Conservation (phyloP, 768 basidiomycete genomes). For the Russula sp. region DNA sequence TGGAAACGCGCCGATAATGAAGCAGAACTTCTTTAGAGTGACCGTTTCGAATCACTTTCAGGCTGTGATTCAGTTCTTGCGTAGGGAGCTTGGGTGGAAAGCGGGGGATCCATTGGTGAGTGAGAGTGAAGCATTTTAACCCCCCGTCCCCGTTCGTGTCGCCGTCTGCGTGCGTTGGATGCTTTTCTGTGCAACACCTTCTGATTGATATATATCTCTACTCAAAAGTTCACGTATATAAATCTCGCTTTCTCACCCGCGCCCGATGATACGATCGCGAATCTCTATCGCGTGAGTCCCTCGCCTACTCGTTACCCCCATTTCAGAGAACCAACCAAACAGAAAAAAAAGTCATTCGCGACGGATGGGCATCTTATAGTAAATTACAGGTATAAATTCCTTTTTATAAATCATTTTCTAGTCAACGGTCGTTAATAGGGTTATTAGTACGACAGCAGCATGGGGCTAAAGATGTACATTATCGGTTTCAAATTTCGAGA, state of each 20-base stretch:
- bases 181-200: neutral
- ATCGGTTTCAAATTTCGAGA: neutral
- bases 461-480: slow-evolving; percentile 45
- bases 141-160: neutral
- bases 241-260: slow-evolving; percentile 75
- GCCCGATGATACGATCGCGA: slow-evolving; percentile 71
- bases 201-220: neutral
- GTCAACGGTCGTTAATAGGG: slow-evolving; percentile 6
- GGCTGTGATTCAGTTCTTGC: slow-evolving; percentile 88
- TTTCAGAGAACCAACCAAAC: neutral
- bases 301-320: neutral
- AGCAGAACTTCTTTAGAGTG: slow-evolving; percentile 97
- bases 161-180: neutral
- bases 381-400: slow-evolving; percentile 53
- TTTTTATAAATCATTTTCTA: neutral
- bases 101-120: slow-evolving; percentile 79
- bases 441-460: slow-evolving; percentile 53
- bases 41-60: slow-evolving; percentile 93
- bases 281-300: slow-evolving; percentile 57
- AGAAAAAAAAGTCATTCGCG: slow-evolving; percentile 51
- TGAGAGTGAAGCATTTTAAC: neutral
- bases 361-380: slow-evolving; percentile 65
- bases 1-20: slow-evolving; percentile 98
- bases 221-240: slow-evolving; percentile 71
- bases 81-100: slow-evolving; percentile 87